Evolutionary conservation across 169 alveolate species (phyloP).

Genomic region (Theileria parva): DNA sequence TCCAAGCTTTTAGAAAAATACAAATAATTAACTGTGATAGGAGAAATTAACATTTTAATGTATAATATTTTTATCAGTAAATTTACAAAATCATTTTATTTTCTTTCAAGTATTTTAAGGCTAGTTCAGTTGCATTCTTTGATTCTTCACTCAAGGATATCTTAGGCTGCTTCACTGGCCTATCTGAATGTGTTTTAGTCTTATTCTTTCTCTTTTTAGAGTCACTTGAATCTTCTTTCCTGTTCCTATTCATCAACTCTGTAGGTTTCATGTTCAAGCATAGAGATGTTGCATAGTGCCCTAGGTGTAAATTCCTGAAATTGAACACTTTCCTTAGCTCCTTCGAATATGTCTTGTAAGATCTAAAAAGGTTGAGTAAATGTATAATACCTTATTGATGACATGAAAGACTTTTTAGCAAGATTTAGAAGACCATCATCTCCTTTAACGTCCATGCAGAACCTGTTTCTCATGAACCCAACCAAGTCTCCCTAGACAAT

Average conservation of each 20-base stretch:
- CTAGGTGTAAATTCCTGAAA: slow-evolving; percentile 58
- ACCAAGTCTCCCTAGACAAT: slow-evolving; percentile 36
- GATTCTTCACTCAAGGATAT: slow-evolving; percentile 24
- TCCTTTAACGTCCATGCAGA: slow-evolving; percentile 31
- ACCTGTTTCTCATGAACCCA: slow-evolving; percentile 53
- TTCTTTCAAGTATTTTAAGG: slow-evolving; percentile 43
- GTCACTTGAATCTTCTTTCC: neutral
- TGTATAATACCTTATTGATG: slow-evolving; percentile 41
- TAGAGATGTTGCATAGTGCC: slow-evolving; percentile 65
- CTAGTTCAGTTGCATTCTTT: slow-evolving; percentile 35
- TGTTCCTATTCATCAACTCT: slow-evolving; percentile 13
- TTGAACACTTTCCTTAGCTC: slow-evolving; percentile 57
- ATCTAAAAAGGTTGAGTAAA: slow-evolving; percentile 3
- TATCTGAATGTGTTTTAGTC: slow-evolving; percentile 17
- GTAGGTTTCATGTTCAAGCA: slow-evolving; percentile 56
- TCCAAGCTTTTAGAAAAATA: slow-evolving; percentile 7
- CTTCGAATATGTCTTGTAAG: slow-evolving; percentile 58
- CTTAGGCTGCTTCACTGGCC: slow-evolving; percentile 17
- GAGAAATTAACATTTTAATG: neutral
- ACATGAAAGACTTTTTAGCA: slow-evolving; percentile 41
- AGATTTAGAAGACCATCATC: slow-evolving; percentile 19
- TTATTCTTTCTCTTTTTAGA: neutral
- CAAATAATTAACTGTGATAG: neutral
- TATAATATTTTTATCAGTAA: slow-evolving; percentile 1
- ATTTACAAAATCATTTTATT: slow-evolving; percentile 31